Percentiles rank a stretch among this genome's conserved stretches.
Evolutionary conservation across 305 asterid genomes (phyloP).

Genomic region (Solanum hybrid): DNA sequence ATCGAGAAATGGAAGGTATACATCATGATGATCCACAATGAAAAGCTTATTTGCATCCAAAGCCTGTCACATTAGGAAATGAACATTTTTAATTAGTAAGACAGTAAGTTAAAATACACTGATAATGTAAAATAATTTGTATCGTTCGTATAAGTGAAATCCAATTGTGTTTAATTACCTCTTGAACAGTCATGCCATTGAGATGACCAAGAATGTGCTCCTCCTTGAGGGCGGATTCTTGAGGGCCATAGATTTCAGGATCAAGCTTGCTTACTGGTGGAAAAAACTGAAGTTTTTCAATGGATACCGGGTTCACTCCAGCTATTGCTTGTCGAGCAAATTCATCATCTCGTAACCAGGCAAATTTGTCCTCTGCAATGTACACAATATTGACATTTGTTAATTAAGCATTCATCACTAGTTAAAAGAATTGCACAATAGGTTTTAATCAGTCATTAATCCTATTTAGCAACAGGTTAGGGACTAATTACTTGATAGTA

Average conservation of each 20-base stretch:
- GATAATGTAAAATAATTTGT: neutral
- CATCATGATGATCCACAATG: slow-evolving; percentile 75
- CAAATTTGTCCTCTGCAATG: slow-evolving; percentile 71
- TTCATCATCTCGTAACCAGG: slow-evolving; percentile 94
- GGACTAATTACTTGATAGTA: slow-evolving; percentile 48
- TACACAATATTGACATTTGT: neutral
- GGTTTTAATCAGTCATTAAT: neutral
- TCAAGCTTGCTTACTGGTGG: slow-evolving; percentile 87
- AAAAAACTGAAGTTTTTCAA: slow-evolving; percentile 51
- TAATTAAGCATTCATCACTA: neutral
- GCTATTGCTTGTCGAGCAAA: slow-evolving; percentile 88
- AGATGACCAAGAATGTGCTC: slow-evolving; percentile 68
- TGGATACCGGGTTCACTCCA: slow-evolving; percentile 76
- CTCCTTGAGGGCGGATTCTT: slow-evolving; percentile 77
- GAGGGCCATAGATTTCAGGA: slow-evolving; percentile 62
- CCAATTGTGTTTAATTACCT: slow-evolving; percentile 30
- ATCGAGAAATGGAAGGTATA: slow-evolving; percentile 73
- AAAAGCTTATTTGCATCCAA: slow-evolving; percentile 59
- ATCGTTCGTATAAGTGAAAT: neutral
- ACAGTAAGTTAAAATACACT: neutral
- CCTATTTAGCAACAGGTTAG: neutral
- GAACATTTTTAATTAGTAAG: neutral
- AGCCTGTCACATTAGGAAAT: slow-evolving; percentile 37
- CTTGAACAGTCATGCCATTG: slow-evolving; percentile 75
- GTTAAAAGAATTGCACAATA: neutral